Percentiles rank a stretch among this genome's conserved stretches.
phyloP scores from a whole-genome alignment of 108 stramenopile genomes.

The Cyclotella choctawhatcheeana region DNA sequence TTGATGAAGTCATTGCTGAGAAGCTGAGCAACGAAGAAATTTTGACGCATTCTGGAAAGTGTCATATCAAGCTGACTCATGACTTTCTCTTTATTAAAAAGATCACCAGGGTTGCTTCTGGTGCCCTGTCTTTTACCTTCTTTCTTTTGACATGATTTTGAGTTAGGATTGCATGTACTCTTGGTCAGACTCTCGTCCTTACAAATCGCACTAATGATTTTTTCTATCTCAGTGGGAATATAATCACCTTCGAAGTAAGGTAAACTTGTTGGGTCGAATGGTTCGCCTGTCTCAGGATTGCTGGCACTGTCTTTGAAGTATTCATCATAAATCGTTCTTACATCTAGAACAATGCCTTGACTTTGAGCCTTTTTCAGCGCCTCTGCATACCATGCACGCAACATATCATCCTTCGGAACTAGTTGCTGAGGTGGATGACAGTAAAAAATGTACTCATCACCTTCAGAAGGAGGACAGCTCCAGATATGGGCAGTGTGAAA shows the following conservation, averaged over 20 bases:
- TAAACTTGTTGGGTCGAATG: slow-evolving; percentile 59
- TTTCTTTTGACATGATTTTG: slow-evolving; percentile 34
- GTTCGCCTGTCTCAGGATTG: slow-evolving; percentile 37
- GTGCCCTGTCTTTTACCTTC: slow-evolving; percentile 63
- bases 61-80: slow-evolving; percentile 71
- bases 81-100: slow-evolving; percentile 67
- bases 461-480: slow-evolving; percentile 96
- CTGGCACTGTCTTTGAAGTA: slow-evolving; percentile 70
- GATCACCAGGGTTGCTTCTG: slow-evolving; percentile 65
- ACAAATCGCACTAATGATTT: slow-evolving; percentile 74
- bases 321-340: slow-evolving; percentile 85
- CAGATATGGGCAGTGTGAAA: slow-evolving; percentile 98
- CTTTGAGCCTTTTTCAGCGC: slow-evolving; percentile 85
- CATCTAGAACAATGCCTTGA: slow-evolving; percentile 77
- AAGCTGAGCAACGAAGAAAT: slow-evolving; percentile 84
- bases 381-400: slow-evolving; percentile 89
- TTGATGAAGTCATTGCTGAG: slow-evolving; percentile 66
- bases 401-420: slow-evolving; percentile 88
- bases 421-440: slow-evolving; percentile 82
- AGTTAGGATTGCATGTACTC: slow-evolving; percentile 27
- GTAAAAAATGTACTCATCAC: slow-evolving; percentile 96
- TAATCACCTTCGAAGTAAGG: slow-evolving; percentile 98
- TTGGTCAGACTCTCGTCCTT: slow-evolving; percentile 47
- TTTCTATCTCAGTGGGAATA: slow-evolving; percentile 94
- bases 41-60: slow-evolving; percentile 78